A percentile compares a stretch with the other conserved stretches of the same genome.
Evolutionary conservation across 768 basidiomycete species (phyloP).

Genomic region (Suillus subluteus): DNA sequence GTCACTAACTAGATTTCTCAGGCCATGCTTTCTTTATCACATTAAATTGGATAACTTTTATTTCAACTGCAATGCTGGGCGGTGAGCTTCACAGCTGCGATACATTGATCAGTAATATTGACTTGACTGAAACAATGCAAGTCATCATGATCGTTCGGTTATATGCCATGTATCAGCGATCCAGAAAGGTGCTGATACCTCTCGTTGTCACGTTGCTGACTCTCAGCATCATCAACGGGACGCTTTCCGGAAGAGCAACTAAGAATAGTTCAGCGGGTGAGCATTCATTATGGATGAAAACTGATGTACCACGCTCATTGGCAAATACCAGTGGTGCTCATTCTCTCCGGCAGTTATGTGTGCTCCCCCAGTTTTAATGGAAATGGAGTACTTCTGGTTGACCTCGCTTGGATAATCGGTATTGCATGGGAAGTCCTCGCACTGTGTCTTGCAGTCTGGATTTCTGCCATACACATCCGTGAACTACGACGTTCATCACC

Average conservation of each 20-base stretch:
- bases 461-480: neutral
- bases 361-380: neutral
- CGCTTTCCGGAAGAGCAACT: neutral
- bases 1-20: neutral
- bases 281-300: neutral
- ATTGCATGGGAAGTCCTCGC: neutral
- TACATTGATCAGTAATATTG: neutral
- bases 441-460: neutral
- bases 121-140: neutral
- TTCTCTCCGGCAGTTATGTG: neutral
- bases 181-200: neutral
- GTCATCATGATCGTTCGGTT: neutral
- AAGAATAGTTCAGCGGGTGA: neutral
- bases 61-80: neutral
- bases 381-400: neutral
- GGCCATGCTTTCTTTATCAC: neutral
- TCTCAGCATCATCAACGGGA: neutral
- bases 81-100: neutral
- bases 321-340: neutral
- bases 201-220: neutral
- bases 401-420: neutral
- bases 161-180: neutral
- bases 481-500: neutral
- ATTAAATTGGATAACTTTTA: neutral
- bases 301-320: neutral